Evolutionary conservation across 2,329 filamentous ascomycete genomes (phyloP), one percentile per base, ranked within the genome.

Genomic region (Exserohilum rostratum): DNA sequence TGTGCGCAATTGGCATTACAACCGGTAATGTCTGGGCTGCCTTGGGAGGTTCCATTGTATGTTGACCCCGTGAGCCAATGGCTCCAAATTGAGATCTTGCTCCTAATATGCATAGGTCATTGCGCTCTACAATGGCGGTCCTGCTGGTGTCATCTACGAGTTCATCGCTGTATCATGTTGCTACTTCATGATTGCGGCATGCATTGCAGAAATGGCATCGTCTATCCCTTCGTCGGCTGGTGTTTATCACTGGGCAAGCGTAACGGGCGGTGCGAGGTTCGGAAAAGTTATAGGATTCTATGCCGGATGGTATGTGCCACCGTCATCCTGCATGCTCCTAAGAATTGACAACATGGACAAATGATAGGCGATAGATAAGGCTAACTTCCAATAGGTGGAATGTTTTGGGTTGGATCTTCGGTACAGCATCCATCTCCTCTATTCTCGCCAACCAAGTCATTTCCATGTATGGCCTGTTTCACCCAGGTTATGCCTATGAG

Each of bases 191-290:
- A 77, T 84, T 51, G 78, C 77, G 31, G 77, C 79, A 6, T 82
- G 77, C 29, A 76, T 84, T 39, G 81, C 82, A 15, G 81, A 83
- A 59, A 73, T 83, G 37, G 78, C 79, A 3, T 79, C 76, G 22
- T 72, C 76, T 4, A 77, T 79, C 33, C 77, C 77, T 9, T 76
- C 76, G 2, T 68, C 72, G 37, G 70, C 72, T 29, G 76, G 76
- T 51, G 80, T 83, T 9, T 83, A 83, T 61, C 81, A 83, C 55
- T 84, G 80, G 81, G 80, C 81, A 3, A 77, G 77, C 3, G 73
- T 83, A 17, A 82, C 81, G 1, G 76, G 77, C 10, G 81, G 80
- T 6, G 57, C 57, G 27, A 76, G 70, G 38, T 80, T 79, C 67
- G 80, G 80, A n/a, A 72, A 77, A 22, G 63, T 78, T 5, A 68